A percentile compares a stretch with the other conserved stretches of the same genome.
Evolutionary conservation across 192 early-diverging fungal species (phyloP).

Genomic region (Cladochytrium replicatum): DNA sequence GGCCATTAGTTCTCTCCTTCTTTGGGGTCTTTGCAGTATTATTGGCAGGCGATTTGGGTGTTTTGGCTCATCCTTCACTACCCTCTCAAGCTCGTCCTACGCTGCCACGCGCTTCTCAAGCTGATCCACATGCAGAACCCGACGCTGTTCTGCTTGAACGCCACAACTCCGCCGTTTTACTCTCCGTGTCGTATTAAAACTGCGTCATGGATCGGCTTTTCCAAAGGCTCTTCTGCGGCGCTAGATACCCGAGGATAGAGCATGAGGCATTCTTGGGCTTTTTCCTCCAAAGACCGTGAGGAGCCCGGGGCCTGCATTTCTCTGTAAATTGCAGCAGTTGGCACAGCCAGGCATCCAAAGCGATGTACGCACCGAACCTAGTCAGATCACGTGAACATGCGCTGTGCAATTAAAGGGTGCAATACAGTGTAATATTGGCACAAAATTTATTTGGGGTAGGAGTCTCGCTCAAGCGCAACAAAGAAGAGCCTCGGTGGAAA

Average conservation of each 20-base stretch:
- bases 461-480: too few species aligned
- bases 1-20: too few species aligned
- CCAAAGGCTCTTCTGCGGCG: conserved; percentile 29
- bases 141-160: conserved; percentile 37
- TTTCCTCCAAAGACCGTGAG: conserved; percentile 28
- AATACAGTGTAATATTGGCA: too few species aligned
- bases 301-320: conserved; percentile 34
- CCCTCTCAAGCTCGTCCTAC: conserved; percentile 43
- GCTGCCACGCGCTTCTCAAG: conserved; percentile 46
- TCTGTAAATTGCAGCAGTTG: conserved; percentile 45
- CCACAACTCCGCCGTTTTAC: conserved; percentile 38
- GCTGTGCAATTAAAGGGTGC: too few species aligned
- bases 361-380: conserved; percentile 37
- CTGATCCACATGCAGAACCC: conserved; percentile 38
- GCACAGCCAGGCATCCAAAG: too few species aligned
- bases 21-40: too few species aligned
- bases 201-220: conserved; percentile 49
- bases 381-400: too few species aligned
- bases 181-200: conserved; percentile 54
- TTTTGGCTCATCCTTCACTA: conserved; percentile 34
- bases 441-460: too few species aligned
- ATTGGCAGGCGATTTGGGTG: too few species aligned
- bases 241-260: conserved; percentile 41
- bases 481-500: too few species aligned
- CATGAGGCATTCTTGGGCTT: conserved; percentile 31